These are phyloP conservation scores for Pseudomonodictys pantanalensis DNA, from an alignment of 495 filamentous ascomycete genomes.

Conservation along the genomic window DNA sequence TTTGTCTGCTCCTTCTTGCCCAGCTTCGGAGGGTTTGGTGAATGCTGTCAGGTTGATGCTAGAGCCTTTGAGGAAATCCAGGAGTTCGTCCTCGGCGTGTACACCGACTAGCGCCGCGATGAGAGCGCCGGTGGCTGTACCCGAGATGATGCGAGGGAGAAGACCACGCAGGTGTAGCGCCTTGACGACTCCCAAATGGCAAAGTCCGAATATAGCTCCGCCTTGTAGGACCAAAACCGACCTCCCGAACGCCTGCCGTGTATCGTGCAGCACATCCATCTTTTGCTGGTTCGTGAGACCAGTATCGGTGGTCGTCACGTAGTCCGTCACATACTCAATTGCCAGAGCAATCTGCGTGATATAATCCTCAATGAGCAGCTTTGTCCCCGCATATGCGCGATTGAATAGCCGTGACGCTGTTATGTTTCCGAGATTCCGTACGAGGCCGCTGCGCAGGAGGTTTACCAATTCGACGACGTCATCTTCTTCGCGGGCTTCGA, in stretches of 20 bases:
- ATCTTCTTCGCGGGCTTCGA: conserved; percentile 69
- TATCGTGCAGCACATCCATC: conserved; percentile 84
- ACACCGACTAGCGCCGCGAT: conserved; percentile 88
- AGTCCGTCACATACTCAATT: conserved; percentile 69
- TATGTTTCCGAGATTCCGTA: conserved; percentile 90
- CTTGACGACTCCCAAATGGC: conserved; percentile 87
- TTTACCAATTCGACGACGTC: conserved; percentile 74
- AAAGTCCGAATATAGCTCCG: conserved; percentile 87
- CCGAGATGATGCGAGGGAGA: conserved; percentile 85
- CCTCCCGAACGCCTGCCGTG: conserved; percentile 83
- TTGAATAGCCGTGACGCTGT: conserved; percentile 81
- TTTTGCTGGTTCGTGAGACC: conserved; percentile 79
- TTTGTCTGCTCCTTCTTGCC: conserved; percentile 24
- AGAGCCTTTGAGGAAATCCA: conserved; percentile 69
- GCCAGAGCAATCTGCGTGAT: conserved; percentile 78
- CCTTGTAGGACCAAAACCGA: conserved; percentile 86
- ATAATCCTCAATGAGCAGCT: conserved; percentile 87
- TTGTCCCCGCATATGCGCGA: conserved; percentile 82
- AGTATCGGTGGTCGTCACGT: conserved; percentile 60
- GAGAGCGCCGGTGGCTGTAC: conserved; percentile 84
- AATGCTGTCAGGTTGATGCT: conserved; percentile 84
- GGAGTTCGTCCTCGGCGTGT: conserved; percentile 83
- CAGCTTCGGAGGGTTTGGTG: conserved; percentile 36
- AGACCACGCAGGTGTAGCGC: conserved; percentile 81
- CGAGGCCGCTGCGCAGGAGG: conserved; percentile 78